Conservation (phyloP, 345 rosid species). For the thale cress (Arabidopsis thaliana) region TAIR10.1 NC_003075.7:117501-118000, state of each 20-base stretch:
- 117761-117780: background rate
- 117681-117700: slow-evolving; percentile 8
- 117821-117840: background rate
- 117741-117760: background rate
- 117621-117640: slow-evolving; percentile 13
- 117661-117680: slow-evolving; percentile 34
- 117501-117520: slow-evolving; percentile 18
- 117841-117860: background rate
- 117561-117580: slow-evolving; percentile 33
- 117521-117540: slow-evolving; percentile 19
- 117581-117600: background rate
- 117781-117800: no score
- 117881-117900: background rate
- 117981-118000: slow-evolving; percentile 7
- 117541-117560: slow-evolving; percentile 7
- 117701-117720: background rate
- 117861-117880: background rate
- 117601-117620: slow-evolving; percentile 18
- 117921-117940: slow-evolving; percentile 30
- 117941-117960: slow-evolving; percentile 29
- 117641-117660: slow-evolving; percentile 15
- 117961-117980: slow-evolving; percentile 25
- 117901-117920: slow-evolving; percentile 26
- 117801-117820: background rate
- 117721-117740: slow-evolving; percentile 23